Evolutionary conservation across 805 yeast genomes (phyloP), one percentile per base, ranked within the genome.

Genomic region (Ogataea ramenticola): DNA sequence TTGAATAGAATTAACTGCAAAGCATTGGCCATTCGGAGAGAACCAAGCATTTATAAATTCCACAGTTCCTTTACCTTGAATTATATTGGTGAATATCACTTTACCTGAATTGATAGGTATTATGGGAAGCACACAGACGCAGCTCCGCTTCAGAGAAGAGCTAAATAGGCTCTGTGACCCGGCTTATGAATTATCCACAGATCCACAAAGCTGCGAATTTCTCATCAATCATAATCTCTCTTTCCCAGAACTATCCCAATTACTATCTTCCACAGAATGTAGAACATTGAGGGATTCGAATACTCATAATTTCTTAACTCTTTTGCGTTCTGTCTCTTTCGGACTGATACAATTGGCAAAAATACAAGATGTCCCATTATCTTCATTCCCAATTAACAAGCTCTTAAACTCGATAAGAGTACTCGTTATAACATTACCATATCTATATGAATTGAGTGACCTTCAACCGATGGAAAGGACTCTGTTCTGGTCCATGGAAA

Each of bases 371-470:
- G 70, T 49, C 49, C 61, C 40, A 19, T 50, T 51, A 19, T 41
- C 52, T 17, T 29, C 43, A 20, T 51, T 63, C 41, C 61, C 66
- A 15, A 43, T 55, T 2, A 47, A 46, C n/a, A 64, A 76, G 48
- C 54, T 80, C 11, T 62, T 84, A 39, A 82, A 79, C 46, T 79
- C 87, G 52, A 52, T 82, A 7, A 71, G 96, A 32, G 59, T 84
- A 4, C 60, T 90, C 35, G 77, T 86, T 3, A 74, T 78, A 47
- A 43, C 85, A 3, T 49, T 85, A 19, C 96, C 96, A 0, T 72
- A 77, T 39, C 56, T 82, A 7, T 85, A 74, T 54, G 96, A 89
- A 61, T 56, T 65, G 11, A 67, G 49, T 39, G 63, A 55, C 22
- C 64, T 52, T 51, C 66, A 53, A 43, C 62, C 62, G 12, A 62